Evolutionary conservation across 495 filamentous ascomycete species (phyloP).

Genomic region (Penicillium simplicissimum): DNA sequence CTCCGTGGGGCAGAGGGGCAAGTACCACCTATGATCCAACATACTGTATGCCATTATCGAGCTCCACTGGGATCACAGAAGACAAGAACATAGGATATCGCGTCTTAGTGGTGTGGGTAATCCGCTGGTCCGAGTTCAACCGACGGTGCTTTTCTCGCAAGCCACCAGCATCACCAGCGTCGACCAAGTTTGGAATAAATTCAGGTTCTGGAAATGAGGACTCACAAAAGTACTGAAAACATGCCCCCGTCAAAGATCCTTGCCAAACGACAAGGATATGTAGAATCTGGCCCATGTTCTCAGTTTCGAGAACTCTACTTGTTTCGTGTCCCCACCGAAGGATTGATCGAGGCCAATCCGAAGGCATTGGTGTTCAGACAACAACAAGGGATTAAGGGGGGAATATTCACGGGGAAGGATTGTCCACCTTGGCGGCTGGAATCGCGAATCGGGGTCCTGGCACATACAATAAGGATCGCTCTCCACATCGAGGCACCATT

Average conservation of each 20-base stretch:
- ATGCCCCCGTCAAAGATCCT: background rate
- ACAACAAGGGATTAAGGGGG: background rate
- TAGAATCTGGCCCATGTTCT: background rate
- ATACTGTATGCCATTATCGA: background rate
- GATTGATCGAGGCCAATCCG: too few species aligned
- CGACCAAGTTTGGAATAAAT: background rate
- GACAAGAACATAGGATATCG: background rate
- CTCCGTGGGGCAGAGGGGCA: constrained; percentile 12
- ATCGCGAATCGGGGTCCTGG: constrained; percentile 1
- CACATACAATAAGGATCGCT: background rate
- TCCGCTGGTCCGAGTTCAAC: background rate
- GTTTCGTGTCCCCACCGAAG: background rate
- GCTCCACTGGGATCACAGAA: constrained; percentile 2
- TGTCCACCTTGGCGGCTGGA: background rate
- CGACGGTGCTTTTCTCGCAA: background rate
- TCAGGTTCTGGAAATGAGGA: background rate
- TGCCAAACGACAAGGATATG: background rate
- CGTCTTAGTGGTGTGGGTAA: background rate
- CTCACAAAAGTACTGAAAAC: background rate
- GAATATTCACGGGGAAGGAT: background rate
- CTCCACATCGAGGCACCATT: background rate
- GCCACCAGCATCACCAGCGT: background rate
- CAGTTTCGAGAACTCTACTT: background rate
- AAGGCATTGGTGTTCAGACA: too few species aligned
- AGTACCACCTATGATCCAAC: background rate